Evolutionary conservation across 768 basidiomycete genomes (phyloP).

Genomic region (Tulasnella sp.): DNA sequence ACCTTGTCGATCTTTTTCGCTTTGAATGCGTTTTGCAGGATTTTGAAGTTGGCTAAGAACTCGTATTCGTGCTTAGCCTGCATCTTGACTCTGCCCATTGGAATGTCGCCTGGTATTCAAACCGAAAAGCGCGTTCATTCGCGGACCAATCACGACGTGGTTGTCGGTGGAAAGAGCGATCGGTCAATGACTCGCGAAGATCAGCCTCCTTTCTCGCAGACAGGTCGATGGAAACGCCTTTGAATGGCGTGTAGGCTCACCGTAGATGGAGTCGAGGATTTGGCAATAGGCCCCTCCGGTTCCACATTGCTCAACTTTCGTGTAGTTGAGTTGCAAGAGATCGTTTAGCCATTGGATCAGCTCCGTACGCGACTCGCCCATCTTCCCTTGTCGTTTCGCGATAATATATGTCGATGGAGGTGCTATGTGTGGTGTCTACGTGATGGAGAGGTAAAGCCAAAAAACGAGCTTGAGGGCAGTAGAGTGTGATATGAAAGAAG

Average conservation of each 20-base stretch:
- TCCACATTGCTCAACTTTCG: slow-evolving; percentile 87
- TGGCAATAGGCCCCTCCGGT: slow-evolving; percentile 91
- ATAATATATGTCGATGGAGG: not conserved
- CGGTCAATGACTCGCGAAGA: slow-evolving; percentile 3
- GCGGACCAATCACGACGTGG: not conserved
- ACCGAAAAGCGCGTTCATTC: not conserved
- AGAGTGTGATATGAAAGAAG: not conserved
- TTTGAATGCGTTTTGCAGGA: slow-evolving; percentile 89
- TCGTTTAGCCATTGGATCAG: slow-evolving; percentile 91
- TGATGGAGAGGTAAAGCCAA: not conserved
- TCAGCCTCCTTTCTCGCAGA: too few relatives aligned
- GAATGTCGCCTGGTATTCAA: slow-evolving; percentile 59
- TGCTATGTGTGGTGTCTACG: not conserved
- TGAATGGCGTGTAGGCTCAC: slow-evolving; percentile 33
- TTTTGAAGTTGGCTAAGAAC: slow-evolving; percentile 88
- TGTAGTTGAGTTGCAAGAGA: slow-evolving; percentile 80
- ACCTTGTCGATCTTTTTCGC: slow-evolving; percentile 90
- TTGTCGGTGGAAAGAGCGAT: not conserved
- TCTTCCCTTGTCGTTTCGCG: slow-evolving; percentile 18
- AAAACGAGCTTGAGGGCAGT: not conserved
- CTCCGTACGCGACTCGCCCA: slow-evolving; percentile 75
- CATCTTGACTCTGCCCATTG: slow-evolving; percentile 91
- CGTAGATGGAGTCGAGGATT: slow-evolving; percentile 87
- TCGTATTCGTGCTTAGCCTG: slow-evolving; percentile 94
- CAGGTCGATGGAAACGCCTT: not conserved